Evolutionary conservation across 2,329 filamentous ascomycete species (phyloP), one percentile per base, ranked within the genome.

Genomic region (Hypoxylon sp.): DNA sequence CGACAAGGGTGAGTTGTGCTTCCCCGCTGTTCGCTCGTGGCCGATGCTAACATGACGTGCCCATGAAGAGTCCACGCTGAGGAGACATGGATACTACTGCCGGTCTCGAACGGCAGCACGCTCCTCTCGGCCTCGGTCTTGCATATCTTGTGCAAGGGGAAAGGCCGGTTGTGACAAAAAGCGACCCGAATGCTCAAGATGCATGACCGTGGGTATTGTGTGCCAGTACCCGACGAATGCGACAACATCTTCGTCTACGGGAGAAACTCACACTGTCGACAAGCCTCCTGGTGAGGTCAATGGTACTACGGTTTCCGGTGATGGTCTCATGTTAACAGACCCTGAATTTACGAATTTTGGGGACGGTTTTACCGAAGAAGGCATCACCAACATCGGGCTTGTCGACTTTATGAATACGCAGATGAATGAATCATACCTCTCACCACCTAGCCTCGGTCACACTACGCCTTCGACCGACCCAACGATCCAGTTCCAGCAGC

Each of bases 1-100:
- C 40, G 67, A 74, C 54, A 71, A 71, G 57, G 50, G 71, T 75
- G 43, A 66, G 67, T 67, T 29, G 26, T 50, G 19, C 41, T 40
- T 49, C 35, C 12, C 21, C 5, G 9, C 21, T 25, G 36, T 32
- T 23, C 38, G 27, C 32, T 41, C 49, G 29, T 20, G 54, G 15
- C 43, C 17, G 59, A 20, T 48, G 56, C 53, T 64, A 51, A 62
- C 36, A 5, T 25, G 50, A 5, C 8, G 15, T 20, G 12, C 46
- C 17, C 13, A 34, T 55, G 27, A 47, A 75, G 73, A 66, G 34
- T 68, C 73, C 6, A 73, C 73, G 7, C 52, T 75, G 50, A 75
- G 74, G 58, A 71, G 74, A 63, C 73, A 76, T 65, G 69, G 69
- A 32, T 76, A 75, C 54, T 75, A 76, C 30, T 76, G 73, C 57